Conservation (phyloP, 495 filamentous ascomycete species). For the Penicillium diatomitis region DNA sequence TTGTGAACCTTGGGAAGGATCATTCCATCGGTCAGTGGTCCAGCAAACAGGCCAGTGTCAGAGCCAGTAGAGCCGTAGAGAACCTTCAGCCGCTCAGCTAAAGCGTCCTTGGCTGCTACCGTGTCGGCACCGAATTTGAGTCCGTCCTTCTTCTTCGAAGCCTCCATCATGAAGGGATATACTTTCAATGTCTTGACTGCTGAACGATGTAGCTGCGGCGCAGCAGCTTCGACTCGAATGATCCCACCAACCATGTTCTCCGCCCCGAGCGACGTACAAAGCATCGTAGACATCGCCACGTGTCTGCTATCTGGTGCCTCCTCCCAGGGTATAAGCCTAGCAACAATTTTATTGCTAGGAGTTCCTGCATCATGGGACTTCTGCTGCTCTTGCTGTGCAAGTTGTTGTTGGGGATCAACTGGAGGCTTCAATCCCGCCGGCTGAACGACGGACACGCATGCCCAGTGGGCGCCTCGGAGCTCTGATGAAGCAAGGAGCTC, state of each 20-base stretch:
- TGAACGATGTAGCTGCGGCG: constrained; percentile 45
- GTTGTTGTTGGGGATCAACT: constrained; percentile 62
- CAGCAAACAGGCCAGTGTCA: constrained; percentile 56
- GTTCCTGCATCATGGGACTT: constrained; percentile 47
- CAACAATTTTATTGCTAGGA: constrained; percentile 62
- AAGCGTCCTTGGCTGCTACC: constrained; percentile 62
- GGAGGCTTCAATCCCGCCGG: constrained; percentile 70
- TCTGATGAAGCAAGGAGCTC: constrained; percentile 59
- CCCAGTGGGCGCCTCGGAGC: constrained; percentile 64
- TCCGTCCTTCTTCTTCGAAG: constrained; percentile 46
- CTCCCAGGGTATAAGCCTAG: constrained; percentile 67
- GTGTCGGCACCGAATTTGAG: constrained; percentile 86
- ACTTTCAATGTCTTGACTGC: constrained; percentile 55
- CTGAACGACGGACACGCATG: constrained; percentile 65
- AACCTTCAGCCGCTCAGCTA: constrained; percentile 44
- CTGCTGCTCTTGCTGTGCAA: constrained; percentile 50
- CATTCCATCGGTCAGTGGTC: constrained; percentile 84
- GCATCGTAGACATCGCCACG: constrained; percentile 61
- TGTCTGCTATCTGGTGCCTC: constrained; percentile 77
- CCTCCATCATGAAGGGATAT: constrained; percentile 59
- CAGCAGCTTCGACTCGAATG: constrained; percentile 71
- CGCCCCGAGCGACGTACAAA: constrained; percentile 63
- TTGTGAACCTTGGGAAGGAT: constrained; percentile 47
- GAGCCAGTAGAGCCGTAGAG: constrained; percentile 32
- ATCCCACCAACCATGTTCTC: constrained; percentile 77